Percentiles rank a stretch among this genome's conserved stretches.
These are phyloP conservation scores for Pleurotus pulmonarius DNA, from an alignment of 768 basidiomycete genomes.

Conservation along the genomic window DNA sequence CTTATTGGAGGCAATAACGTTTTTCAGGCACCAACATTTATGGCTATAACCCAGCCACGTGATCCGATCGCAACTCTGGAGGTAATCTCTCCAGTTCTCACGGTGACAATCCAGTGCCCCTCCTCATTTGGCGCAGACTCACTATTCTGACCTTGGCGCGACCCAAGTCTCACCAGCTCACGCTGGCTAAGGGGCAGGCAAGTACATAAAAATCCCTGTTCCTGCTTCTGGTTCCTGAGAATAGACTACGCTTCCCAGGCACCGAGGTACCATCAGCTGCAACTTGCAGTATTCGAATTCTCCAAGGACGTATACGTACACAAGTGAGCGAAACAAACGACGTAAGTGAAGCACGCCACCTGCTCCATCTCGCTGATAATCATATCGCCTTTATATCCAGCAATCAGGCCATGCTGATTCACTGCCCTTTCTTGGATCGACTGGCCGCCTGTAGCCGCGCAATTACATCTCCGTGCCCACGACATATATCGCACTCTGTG, in stretches of 20 bases:
- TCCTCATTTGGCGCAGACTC: background rate
- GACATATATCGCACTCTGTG: too few species aligned
- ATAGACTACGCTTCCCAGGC: conserved; percentile 20
- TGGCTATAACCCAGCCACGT: background rate
- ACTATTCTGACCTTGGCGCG: background rate
- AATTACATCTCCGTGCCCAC: too few species aligned
- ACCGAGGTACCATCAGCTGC: conserved; percentile 27
- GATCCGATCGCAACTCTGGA: background rate
- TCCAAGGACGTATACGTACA: too few species aligned
- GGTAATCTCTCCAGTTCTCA: background rate
- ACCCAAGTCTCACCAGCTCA: background rate
- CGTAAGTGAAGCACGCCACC: too few species aligned
- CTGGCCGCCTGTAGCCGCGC: too few species aligned
- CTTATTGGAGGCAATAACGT: background rate
- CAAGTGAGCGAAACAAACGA: too few species aligned
- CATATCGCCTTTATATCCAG: too few species aligned
- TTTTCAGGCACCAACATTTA: conserved; percentile 8
- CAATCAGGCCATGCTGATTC: too few species aligned
- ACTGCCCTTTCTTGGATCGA: too few species aligned
- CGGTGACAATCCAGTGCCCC: background rate
- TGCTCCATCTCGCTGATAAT: too few species aligned
- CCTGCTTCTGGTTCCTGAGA: conserved; percentile 9
- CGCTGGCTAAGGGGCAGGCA: background rate
- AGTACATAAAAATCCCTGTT: background rate
- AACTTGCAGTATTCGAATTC: too few species aligned